Base-by-base conservation (phyloP, 2,329 filamentous ascomycete species). In the Neonectria ditissima region DNA sequence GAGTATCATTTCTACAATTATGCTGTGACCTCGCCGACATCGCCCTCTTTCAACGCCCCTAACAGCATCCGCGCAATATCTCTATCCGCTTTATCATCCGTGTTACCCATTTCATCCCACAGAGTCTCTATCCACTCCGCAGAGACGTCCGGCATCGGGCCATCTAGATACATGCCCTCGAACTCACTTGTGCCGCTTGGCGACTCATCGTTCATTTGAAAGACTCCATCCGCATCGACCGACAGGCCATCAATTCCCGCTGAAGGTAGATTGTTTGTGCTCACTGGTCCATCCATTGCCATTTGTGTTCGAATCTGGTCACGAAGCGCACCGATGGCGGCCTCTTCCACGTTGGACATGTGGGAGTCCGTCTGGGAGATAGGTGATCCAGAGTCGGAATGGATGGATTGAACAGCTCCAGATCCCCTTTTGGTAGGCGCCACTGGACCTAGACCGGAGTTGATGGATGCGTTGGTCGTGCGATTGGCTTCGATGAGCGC, bases 31-130 rank as follows among this genome's bases (percentile, higher is more conserved):
- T 74, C 69, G 5, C 68, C 69, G 26, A 69, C 22, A 8, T 74
- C 73, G 1, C 68, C 71, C 22, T 79, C 77, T 18, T 73, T 74
- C 48, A 82, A 61, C 6, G 79, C 79, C 59, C 81, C 78, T 6
- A 82, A 71, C 34, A 82, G 55, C 13, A 75, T 76, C 59, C 72
- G 70, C 11, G 79, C 80, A 18, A 79, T 79, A 65, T 81, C 79
- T 30, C 73, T 74, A 51, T 81, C 80, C 3, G 70, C 66, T 5
- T 71, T 68, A n/a, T 74, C 72, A 26, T 75, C 69, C 8, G 61
- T 68, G 13, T 72, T 74, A 1, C 62, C 72, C 54, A 75, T 70
- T 26, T 76, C 72, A 18, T 69, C 70, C 79, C 80, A 81, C 14
- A 74, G 73, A 20, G 67, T 71, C 59, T 79, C 77, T 22, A 82